Evolutionary conservation across 2,329 filamentous ascomycete genomes (phyloP), one percentile per base, ranked within the genome.

Genomic region (Tympanopsis confertula): DNA sequence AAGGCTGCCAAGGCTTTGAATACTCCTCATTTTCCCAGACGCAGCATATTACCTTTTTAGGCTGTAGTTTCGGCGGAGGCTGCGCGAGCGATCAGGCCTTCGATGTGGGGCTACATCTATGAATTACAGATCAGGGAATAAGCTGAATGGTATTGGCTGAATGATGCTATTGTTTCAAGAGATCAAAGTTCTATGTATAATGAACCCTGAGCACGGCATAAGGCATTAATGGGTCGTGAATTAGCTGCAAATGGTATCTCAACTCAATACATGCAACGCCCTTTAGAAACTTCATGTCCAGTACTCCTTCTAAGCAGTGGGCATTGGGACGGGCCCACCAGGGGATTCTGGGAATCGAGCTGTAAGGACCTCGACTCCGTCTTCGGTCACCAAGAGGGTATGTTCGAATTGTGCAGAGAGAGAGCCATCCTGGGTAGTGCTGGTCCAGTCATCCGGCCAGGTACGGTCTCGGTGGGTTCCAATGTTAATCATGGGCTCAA

Each of bases 391-490:
- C 15, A 82, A 61, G 36, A 82, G 55, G 0, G 76, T 82, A 50
- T 82, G 78, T 54, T 82, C 65, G 43, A 82, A 82, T 49, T 82
- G 78, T 13, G 78, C 78, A 13, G 74, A 78, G 47, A 68, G 55
- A 37, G 62, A 65, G 14, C 78, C 78, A 52, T 82, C 78, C 19
- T 62, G 58, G 1, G 78, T 82, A 3, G 74, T 72, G 48, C 74
- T 79, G 7, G 78, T 82, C 78, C 78, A 82, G 53, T 82, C 71
- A 49, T 82, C 78, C 3, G 78, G 78, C 78, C 78, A 82, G 3
- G 74, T 82, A 58, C 76, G 77, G 53, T 82, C 78, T 46, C 64
- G 68, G 53, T 78, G 69, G 5, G 69, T 73, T 15, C 78, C 78
- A 40, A 78, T 52, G 44, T 73, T 78, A 47, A 82, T 79, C 78